phyloP scores from a whole-genome alignment of 2,329 filamentous ascomycete genomes.

The Clonostachys solani region DNA sequence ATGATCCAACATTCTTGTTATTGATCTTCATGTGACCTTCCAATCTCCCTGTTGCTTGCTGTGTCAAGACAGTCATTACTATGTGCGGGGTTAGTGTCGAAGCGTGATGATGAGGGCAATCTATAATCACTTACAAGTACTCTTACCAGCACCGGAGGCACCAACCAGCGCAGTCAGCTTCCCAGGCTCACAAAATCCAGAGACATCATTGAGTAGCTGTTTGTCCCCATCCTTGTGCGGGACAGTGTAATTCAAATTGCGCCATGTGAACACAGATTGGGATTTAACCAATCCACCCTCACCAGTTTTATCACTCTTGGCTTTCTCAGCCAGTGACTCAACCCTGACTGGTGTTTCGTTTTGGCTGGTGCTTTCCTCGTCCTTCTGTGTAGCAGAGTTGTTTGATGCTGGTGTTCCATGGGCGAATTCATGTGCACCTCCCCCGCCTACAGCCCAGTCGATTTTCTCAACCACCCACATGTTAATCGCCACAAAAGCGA shows the following conservation, averaged over 20 bases:
- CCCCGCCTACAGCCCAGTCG: slow-evolving; percentile 1
- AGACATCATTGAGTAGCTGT: slow-evolving; percentile 1
- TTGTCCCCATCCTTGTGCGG: slow-evolving; percentile 1
- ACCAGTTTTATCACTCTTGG: background rate
- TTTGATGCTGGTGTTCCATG: background rate
- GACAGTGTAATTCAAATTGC: slow-evolving; percentile 3
- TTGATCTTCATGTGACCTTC: slow-evolving; percentile 64
- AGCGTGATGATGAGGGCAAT: background rate
- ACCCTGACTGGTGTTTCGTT: background rate
- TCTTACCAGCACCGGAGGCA: slow-evolving; percentile 43
- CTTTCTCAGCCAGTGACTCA: background rate
- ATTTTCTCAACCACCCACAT: slow-evolving; percentile 4
- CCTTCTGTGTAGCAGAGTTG: background rate
- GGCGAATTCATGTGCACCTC: background rate
- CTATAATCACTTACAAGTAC: slow-evolving; percentile 44
- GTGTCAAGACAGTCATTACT: slow-evolving; percentile 5
- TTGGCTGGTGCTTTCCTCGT: background rate
- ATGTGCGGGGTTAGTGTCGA: background rate
- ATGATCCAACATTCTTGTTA: slow-evolving; percentile 56
- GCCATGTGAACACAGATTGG: slow-evolving; percentile 2
- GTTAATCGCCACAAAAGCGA: slow-evolving; percentile 2
- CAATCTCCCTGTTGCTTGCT: slow-evolving; percentile 45
- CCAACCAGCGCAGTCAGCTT: slow-evolving; percentile 67
- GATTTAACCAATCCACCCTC: slow-evolving; percentile 2
- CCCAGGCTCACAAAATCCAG: slow-evolving; percentile 25